These are phyloP conservation scores for Miscanthus lutarioriparius DNA, from an alignment of 176 grass and related monocot genomes.

Conservation along the genomic window DNA sequence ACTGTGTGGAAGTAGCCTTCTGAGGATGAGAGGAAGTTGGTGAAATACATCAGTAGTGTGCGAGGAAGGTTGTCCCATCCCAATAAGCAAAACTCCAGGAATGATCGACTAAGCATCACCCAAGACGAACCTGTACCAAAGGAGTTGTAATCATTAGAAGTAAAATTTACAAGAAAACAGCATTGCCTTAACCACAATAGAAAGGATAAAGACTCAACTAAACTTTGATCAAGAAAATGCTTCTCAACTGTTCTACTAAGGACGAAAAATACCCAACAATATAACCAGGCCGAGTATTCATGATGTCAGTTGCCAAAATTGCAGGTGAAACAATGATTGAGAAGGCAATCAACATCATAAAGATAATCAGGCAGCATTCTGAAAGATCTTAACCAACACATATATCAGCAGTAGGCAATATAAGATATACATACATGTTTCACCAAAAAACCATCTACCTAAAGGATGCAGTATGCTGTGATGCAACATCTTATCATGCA, in stretches of 20 bases:
- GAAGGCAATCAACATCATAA: not conserved
- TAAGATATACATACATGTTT: not conserved
- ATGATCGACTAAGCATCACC: constrained; percentile 76
- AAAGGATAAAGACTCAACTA: not conserved
- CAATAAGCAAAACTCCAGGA: constrained; percentile 83
- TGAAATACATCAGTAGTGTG: constrained; percentile 90
- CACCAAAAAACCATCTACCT: constrained; percentile 1
- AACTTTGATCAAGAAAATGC: constrained; percentile 19
- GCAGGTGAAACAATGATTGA: not conserved
- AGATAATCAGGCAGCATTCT: not conserved
- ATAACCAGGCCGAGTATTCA: not conserved
- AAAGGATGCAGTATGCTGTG: not conserved
- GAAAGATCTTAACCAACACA: not conserved
- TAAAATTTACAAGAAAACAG: not conserved
- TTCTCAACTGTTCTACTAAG: not conserved
- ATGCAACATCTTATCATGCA: not conserved
- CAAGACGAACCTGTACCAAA: constrained; percentile 72
- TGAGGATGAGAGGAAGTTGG: constrained; percentile 86
- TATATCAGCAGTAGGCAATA: not conserved
- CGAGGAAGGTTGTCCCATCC: constrained; percentile 97
- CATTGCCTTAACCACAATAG: not conserved
- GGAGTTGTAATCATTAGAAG: constrained; percentile 6
- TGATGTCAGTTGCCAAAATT: not conserved
- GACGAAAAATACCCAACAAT: not conserved
- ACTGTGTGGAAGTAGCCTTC: constrained; percentile 96